These are phyloP conservation scores for Spergularia bocconei DNA, from an alignment of 148 eudicot genomes.

Conservation along the genomic window DNA sequence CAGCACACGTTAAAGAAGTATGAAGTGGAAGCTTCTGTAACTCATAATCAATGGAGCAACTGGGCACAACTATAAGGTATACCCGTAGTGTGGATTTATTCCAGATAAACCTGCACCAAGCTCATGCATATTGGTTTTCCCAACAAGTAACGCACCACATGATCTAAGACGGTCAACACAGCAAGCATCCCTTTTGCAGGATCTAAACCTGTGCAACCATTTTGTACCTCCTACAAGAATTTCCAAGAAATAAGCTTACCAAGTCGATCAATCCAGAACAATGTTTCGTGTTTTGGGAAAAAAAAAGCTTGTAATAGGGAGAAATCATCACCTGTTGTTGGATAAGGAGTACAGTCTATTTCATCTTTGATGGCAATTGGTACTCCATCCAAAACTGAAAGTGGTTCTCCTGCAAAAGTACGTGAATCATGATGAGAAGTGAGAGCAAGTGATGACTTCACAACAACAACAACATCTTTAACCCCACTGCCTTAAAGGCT, in stretches of 20 bases:
- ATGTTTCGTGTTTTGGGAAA: neutral
- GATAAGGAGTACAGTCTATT: constrained; percentile 92
- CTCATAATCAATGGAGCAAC: neutral
- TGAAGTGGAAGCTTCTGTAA: neutral
- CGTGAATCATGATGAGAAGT: neutral
- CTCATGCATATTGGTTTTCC: constrained; percentile 99
- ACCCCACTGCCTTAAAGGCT: too few relatives aligned
- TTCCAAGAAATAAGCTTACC: neutral
- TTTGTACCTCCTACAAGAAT: constrained; percentile 74
- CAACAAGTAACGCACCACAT: constrained; percentile 90
- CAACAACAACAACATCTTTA: too few relatives aligned
- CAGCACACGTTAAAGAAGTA: constrained; percentile 4
- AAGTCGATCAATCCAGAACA: neutral
- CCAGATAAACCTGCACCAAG: constrained; percentile 98
- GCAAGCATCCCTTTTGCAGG: constrained; percentile 69
- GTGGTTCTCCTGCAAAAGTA: constrained; percentile 60
- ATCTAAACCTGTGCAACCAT: constrained; percentile 78
- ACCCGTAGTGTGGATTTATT: constrained; percentile 99
- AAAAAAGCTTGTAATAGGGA: neutral
- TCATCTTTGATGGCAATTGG: constrained; percentile 93
- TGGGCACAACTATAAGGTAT: constrained; percentile 5
- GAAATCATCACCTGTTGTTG: constrained; percentile 70
- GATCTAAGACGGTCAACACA: constrained; percentile 69
- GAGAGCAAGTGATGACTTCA: neutral
- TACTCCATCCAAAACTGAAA: constrained; percentile 87